Base-by-base conservation (phyloP, 768 basidiomycete species). In the Auricularia sp. region DNA sequence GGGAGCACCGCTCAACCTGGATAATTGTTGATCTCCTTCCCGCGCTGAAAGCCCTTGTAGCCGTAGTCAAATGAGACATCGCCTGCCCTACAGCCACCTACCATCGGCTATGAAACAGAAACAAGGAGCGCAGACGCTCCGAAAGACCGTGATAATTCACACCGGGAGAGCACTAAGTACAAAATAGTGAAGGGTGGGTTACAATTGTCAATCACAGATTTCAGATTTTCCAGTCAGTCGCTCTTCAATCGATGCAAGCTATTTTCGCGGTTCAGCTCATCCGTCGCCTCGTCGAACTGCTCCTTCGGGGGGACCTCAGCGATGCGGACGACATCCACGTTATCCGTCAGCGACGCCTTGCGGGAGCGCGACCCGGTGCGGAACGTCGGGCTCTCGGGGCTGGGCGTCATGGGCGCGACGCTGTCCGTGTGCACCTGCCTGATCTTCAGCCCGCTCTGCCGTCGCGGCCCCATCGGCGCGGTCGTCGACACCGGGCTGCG, bases 261-360 rank as follows among this genome's bases (percentile, higher is more conserved):
- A 54, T 62, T 82, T 74, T 90, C 89, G 54, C 81, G 73, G 73
- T 93, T 92, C 64, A 92, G 73, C 64, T 82, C 82, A 36, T 80
- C 77, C 3, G 91, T 94, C 35, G 81, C 87, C 33, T 85, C 78
- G 62, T 78, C 75, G 72, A 92, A 92, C 13, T 75, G 74, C 69
- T 87, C 85, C 63, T 75, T 70, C 62, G 74, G 80, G 70, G 87
- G 83, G 66, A 89, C 75, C 45, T 76, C 78, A 3, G 85, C 85
- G 69, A 92, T 83, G 33, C 86, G 80, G 65, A 79, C 77, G 3
- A 92, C 87, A 16, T 82, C 72, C 37, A 92, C 81, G 45, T 80
- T 78, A 71, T 88, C 85, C 11, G 85, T 82, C 45, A 93, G 78
- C 67, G 87, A 90, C 34, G 79, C 75, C 70, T 80, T 85, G 63